Conservation (phyloP, 495 filamentous ascomycete species). For the Aspergillus olivimuriae region DNA sequence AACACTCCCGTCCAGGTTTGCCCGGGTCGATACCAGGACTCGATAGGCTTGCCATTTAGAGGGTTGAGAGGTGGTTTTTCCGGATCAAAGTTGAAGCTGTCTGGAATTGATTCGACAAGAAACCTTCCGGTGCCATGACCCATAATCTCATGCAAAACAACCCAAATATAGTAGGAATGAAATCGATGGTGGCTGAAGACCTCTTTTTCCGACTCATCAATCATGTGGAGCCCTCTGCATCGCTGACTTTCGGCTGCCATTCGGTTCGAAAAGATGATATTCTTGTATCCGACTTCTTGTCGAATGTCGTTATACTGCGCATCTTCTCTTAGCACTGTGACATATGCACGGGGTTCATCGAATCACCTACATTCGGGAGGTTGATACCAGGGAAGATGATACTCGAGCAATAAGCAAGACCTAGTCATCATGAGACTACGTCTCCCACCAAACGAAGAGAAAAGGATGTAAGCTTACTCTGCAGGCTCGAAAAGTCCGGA, state of each 20-base stretch:
- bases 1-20: conserved; percentile 45
- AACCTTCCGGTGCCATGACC: conserved; percentile 39
- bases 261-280: conserved; percentile 41
- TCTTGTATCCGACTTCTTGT: conserved; percentile 40
- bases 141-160: conserved; percentile 40
- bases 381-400: conserved; percentile 33
- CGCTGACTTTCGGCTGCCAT: conserved; percentile 32
- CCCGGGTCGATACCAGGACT: conserved; percentile 39
- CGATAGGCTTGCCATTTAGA: conserved; percentile 34
- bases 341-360: neutral
- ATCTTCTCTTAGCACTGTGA: neutral
- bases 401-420: conserved; percentile 37
- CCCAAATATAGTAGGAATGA: conserved; percentile 33
- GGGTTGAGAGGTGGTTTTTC: conserved; percentile 36
- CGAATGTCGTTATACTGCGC: conserved; percentile 43
- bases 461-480: conserved; percentile 19
- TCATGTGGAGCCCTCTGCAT: conserved; percentile 26
- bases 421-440: conserved; percentile 18
- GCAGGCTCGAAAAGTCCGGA: conserved; percentile 37
- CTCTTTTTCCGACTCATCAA: conserved; percentile 28
- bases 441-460: no score
- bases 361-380: conserved; percentile 32
- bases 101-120: conserved; percentile 12
- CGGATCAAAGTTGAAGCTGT: conserved; percentile 41
- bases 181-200: conserved; percentile 31